Conservation (phyloP, 176 grass and related monocot species). For the Phoenix roebelenii region DNA sequence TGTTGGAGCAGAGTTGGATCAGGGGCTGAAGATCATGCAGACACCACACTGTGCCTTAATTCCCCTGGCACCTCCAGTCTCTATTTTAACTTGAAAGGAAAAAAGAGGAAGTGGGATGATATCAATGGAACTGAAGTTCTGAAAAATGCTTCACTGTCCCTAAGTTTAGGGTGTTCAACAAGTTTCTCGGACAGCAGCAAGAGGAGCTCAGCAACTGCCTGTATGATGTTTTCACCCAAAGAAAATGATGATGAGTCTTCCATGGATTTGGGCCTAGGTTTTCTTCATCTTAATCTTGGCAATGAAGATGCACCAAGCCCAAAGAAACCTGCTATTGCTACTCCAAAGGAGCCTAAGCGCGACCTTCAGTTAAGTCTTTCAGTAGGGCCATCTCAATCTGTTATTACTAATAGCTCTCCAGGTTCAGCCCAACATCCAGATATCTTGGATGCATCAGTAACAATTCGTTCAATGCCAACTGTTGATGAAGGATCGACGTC, state of each 20-base stretch:
- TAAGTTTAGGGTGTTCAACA: conserved; percentile 45
- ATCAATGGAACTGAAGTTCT: conserved; percentile 8
- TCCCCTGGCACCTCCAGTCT: conserved; percentile 18
- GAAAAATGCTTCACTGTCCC: conserved; percentile 8
- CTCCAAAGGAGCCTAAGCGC: conserved; percentile 24
- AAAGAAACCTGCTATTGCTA: conserved; percentile 38
- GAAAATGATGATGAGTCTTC: conserved; percentile 49
- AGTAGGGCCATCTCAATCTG: conserved; percentile 53
- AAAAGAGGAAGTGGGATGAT: conserved; percentile 55
- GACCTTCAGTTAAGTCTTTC: conserved; percentile 65
- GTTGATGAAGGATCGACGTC: conserved; percentile 88
- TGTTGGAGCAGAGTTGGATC: conserved; percentile 16
- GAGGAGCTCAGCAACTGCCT: conserved; percentile 47
- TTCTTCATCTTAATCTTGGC: conserved; percentile 50
- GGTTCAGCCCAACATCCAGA: conserved; percentile 16
- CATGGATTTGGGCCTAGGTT: conserved; percentile 54
- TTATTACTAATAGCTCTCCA: conserved; percentile 32
- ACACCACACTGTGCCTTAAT: conserved; percentile 35
- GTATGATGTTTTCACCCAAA: conserved; percentile 46
- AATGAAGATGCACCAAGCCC: conserved; percentile 35
- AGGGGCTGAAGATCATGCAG: conserved; percentile 8
- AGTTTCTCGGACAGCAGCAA: conserved; percentile 63
- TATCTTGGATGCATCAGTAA: conserved; percentile 20
- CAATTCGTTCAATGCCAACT: conserved; percentile 36
- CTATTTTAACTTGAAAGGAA: conserved; percentile 29